Evolutionary conservation across 306 rosid genomes (phyloP), one percentile per base, ranked within the genome.

Genomic region (Potentilla sterilis): DNA sequence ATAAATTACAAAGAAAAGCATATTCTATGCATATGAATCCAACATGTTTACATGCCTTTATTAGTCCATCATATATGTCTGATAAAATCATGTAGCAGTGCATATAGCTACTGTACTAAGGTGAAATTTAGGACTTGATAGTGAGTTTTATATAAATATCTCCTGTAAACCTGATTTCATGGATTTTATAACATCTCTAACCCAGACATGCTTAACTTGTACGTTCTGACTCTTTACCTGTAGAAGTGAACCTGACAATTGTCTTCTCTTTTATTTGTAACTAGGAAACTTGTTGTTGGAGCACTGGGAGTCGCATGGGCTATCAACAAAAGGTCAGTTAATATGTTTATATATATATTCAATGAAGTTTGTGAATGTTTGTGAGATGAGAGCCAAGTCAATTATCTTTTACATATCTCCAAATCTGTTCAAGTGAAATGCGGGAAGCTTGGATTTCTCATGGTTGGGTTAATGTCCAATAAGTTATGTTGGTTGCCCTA

Each of bases 281-380:
- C 40, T 74, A 94, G 98, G 98, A 75, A 87, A 86, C 59, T 77
- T 87, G 77, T 78, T 94, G 78, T 80, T 92, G 83, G 90, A 92
- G 51, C 87, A 87, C 74, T 92, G 98, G 98, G 83, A 81, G 69
- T 87, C 88, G 72, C 85, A 88, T 67, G 89, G 90, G 71, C 81
- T 92, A 67, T 86, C 97, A 40, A 86, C 70, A 41, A 86, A 90
- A 80, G 98, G 98, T 87, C 61, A 74, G 18, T 70, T 47, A 37
- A 51, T 22, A 55, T 57, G 59, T 69, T 71, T 54, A 15, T 51
- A 70, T 35, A 68, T 40, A 63, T 42, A 9, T n/a, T 75, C 8
- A 44, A 35, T 43, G 55, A 52, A 57, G 24, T 35, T 63, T 63
- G 51, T 57, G 35, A 16, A 44, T 47, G 37, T 58, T 18, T 8